These are phyloP conservation scores for Mucor velutinosus DNA, from an alignment of 371 early-diverging fungal species.

Conservation along the genomic window DNA sequence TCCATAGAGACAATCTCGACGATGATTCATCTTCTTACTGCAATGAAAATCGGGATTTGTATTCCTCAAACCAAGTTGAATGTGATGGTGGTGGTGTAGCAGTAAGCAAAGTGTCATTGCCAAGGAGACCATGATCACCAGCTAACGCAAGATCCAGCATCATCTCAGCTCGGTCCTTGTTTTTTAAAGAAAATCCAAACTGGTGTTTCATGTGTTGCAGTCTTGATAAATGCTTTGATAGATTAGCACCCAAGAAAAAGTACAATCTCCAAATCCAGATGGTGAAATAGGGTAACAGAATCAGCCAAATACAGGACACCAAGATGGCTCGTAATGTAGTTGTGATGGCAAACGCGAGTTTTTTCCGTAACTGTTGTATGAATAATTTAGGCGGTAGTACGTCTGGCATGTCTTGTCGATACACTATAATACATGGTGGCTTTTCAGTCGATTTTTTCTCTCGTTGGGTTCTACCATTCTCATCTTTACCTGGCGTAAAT, in stretches of 20 bases:
- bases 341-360: conserved; percentile 28
- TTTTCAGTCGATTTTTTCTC: background rate
- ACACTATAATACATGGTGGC: conserved; percentile 56
- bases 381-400: conserved; percentile 60
- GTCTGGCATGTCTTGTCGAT: conserved; percentile 75
- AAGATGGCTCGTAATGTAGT: conserved; percentile 50
- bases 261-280: conserved; percentile 83
- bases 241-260: conserved; percentile 65
- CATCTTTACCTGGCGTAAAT: conserved; percentile 79
- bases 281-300: conserved; percentile 80
- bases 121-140: background rate
- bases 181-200: background rate
- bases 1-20: background rate
- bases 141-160: background rate
- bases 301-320: conserved; percentile 80
- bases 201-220: conserved; percentile 10
- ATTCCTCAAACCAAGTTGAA: conserved; percentile 16
- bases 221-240: conserved; percentile 8
- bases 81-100: background rate
- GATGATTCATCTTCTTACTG: conserved; percentile 11
- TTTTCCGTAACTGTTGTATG: conserved; percentile 32
- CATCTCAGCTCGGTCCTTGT: background rate
- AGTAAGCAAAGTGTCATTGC: background rate
- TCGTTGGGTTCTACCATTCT: background rate
- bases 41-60: conserved; percentile 13